A percentile compares a stretch with the other conserved stretches of the same genome.
phyloP scores from a whole-genome alignment of 192 early-diverging fungal genomes.

The Piromyces sp. region DNA sequence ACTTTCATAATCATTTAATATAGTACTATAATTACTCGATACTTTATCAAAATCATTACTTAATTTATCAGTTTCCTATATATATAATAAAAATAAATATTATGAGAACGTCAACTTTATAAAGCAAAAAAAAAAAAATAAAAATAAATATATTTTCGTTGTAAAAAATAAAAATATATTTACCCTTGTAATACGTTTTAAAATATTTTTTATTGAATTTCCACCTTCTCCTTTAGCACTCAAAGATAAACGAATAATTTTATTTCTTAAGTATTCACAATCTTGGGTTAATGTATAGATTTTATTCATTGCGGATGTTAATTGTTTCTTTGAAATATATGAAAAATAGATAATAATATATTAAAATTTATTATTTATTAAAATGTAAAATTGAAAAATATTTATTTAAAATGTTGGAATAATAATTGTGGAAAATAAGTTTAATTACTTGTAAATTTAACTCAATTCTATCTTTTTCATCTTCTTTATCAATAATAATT shows the following conservation, averaged over 20 bases:
- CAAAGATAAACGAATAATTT: conserved; percentile 38
- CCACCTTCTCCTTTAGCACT: conserved; percentile 40
- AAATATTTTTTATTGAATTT: conserved; percentile 42
- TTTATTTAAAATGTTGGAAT: too few species aligned
- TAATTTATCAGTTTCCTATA: conserved; percentile 26
- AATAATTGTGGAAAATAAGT: too few species aligned
- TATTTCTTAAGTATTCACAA: conserved; percentile 42
- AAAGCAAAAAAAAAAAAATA: too few species aligned
- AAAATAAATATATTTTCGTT: too few species aligned
- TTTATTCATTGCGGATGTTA: conserved; percentile 16
- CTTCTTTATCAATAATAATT: conserved; percentile 25
- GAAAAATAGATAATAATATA: too few species aligned
- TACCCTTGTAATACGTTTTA: conserved; percentile 32
- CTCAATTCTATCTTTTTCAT: conserved; percentile 14
- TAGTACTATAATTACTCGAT: conserved; percentile 18
- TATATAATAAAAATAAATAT: too few species aligned
- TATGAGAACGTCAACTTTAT: too few species aligned
- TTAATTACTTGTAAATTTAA: conserved; percentile 20
- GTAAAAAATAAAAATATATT: not conserved
- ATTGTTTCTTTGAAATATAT: conserved; percentile 9
- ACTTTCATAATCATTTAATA: conserved; percentile 18
- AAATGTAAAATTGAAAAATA: too few species aligned
- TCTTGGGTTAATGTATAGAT: conserved; percentile 24
- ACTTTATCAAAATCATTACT: conserved; percentile 28
- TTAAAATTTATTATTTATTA: too few species aligned